Conservation (phyloP, 768 basidiomycete genomes). For the Phaeolepiota aurea region DNA sequence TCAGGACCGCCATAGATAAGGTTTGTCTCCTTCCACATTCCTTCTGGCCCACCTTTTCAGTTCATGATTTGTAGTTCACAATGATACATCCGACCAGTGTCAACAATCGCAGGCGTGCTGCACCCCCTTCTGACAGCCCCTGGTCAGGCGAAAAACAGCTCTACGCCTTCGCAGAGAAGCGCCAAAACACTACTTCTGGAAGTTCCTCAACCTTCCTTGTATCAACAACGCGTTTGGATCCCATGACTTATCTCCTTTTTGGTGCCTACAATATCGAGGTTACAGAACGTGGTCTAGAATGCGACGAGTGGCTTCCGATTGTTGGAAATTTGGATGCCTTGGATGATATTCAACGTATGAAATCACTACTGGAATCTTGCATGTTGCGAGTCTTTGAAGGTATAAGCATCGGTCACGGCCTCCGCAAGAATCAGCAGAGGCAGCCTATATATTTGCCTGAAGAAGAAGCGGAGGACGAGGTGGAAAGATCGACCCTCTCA, state of each 20-base stretch:
- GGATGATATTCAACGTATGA: slow-evolving; percentile 79
- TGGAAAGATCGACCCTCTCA: slow-evolving; percentile 43
- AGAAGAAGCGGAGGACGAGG: slow-evolving; percentile 45
- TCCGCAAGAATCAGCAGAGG: slow-evolving; percentile 19
- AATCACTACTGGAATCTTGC: slow-evolving; percentile 70
- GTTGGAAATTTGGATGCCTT: slow-evolving; percentile 64
- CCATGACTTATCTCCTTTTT: slow-evolving; percentile 85
- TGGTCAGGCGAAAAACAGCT: slow-evolving; percentile 57
- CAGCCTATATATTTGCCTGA: slow-evolving; percentile 30
- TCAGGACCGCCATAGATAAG: slow-evolving; percentile 78
- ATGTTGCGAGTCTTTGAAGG: slow-evolving; percentile 91
- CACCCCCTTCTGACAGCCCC: slow-evolving; percentile 17
- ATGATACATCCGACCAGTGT: slow-evolving; percentile 85
- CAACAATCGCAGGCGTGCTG: slow-evolving; percentile 56
- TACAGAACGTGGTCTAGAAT: slow-evolving; percentile 66
- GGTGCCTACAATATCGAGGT: slow-evolving; percentile 76
- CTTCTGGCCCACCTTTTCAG: slow-evolving; percentile 1
- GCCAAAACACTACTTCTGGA: slow-evolving; percentile 58
- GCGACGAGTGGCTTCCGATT: slow-evolving; percentile 88
- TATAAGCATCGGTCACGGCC: slow-evolving; percentile 41
- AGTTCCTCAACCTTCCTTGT: slow-evolving; percentile 56
- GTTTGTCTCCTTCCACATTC: slow-evolving; percentile 30
- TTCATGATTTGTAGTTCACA: slow-evolving; percentile 37
- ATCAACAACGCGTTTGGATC: slow-evolving; percentile 78
- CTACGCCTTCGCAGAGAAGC: slow-evolving; percentile 79